These are phyloP conservation scores for Tripidium arundinaceum DNA, from an alignment of 202 grass and related monocot genomes.

Conservation along the genomic window DNA sequence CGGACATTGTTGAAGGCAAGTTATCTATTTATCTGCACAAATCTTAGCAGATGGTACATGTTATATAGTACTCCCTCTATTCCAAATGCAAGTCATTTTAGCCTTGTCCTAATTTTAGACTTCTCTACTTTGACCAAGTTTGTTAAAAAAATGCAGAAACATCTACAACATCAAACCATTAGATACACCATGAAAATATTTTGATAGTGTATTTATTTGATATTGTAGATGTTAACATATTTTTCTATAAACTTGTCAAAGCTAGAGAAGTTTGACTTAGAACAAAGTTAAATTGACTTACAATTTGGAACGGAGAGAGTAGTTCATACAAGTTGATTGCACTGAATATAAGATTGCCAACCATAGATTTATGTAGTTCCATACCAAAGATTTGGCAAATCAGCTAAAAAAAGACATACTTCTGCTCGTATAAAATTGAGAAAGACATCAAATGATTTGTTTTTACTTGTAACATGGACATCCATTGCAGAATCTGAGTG, in stretches of 20 bases:
- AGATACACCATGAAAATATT: background rate
- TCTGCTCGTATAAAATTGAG: background rate
- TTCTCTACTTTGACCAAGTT: background rate
- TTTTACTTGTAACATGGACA: slow-evolving; percentile 9
- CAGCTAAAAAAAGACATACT: background rate
- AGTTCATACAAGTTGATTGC: background rate
- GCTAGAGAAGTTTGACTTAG: background rate
- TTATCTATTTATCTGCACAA: slow-evolving; percentile 40
- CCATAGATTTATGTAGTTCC: background rate
- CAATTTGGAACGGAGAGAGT: background rate
- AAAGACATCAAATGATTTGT: background rate
- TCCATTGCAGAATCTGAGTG: slow-evolving; percentile 63
- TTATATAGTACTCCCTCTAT: background rate
- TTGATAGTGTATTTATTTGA: background rate
- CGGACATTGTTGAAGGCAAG: slow-evolving; percentile 75
- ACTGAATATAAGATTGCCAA: background rate
- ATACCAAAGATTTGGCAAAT: slow-evolving; percentile 1
- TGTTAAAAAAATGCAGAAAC: background rate
- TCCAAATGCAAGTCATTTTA: background rate
- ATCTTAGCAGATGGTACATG: slow-evolving; percentile 7
- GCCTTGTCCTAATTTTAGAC: background rate
- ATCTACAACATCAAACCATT: background rate
- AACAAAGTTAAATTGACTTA: background rate
- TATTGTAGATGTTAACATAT: background rate
- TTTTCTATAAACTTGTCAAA: background rate